These are phyloP conservation scores for Kokia cookei DNA, from an alignment of 441 rosid species.

Conservation along the genomic window DNA sequence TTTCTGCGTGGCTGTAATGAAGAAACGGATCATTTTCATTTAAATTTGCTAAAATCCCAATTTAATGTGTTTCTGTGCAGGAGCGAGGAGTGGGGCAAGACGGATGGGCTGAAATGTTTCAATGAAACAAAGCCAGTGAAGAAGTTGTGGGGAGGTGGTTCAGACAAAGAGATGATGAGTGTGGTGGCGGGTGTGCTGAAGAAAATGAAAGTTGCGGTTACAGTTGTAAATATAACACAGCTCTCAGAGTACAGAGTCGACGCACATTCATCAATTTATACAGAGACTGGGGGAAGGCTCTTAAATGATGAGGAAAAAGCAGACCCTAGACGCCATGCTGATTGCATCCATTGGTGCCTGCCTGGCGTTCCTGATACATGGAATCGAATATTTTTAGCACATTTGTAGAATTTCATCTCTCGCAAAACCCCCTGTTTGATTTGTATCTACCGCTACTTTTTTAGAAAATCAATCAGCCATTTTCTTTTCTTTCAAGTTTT, in stretches of 20 bases:
- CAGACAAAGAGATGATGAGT: slow-evolving; percentile 62
- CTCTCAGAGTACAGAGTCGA: slow-evolving; percentile 83
- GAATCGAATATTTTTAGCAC: slow-evolving; percentile 70
- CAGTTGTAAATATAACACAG: slow-evolving; percentile 71
- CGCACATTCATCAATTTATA: slow-evolving; percentile 70
- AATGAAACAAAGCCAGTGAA: slow-evolving; percentile 76
- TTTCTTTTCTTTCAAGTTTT: too few relatives aligned
- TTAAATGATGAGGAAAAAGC: slow-evolving; percentile 62
- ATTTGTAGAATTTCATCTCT: slow-evolving; percentile 33
- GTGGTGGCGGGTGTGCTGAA: slow-evolving; percentile 42
- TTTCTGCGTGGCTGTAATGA: not conserved
- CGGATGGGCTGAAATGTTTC: slow-evolving; percentile 65
- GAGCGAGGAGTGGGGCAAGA: slow-evolving; percentile 64
- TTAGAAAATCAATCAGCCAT: too few relatives aligned
- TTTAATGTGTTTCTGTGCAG: slow-evolving; percentile 19
- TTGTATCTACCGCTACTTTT: too few relatives aligned
- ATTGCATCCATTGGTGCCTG: slow-evolving; percentile 93
- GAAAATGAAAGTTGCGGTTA: slow-evolving; percentile 69
- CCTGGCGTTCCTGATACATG: slow-evolving; percentile 92
- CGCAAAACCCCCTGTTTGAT: not conserved
- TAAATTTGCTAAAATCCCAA: not conserved
- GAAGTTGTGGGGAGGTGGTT: slow-evolving; percentile 71
- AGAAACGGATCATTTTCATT: not conserved
- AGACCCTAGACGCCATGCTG: slow-evolving; percentile 62
- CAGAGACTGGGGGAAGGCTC: slow-evolving; percentile 71